Base-by-base conservation (phyloP, 2,329 filamentous ascomycete species). In the Fusarium irregulare region DNA sequence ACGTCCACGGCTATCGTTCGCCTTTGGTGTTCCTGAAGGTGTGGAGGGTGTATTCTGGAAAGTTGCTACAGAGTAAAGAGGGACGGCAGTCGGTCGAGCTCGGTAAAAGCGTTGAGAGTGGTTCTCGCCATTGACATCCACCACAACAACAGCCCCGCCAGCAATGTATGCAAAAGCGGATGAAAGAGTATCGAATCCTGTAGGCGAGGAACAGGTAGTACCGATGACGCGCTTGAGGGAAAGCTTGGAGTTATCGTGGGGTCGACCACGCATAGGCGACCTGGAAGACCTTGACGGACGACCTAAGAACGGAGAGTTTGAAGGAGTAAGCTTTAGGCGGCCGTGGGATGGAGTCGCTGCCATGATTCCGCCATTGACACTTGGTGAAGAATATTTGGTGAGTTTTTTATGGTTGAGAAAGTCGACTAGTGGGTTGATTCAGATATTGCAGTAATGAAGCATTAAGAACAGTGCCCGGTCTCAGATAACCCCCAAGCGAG, bases 91-190 rank as follows among this genome's bases (percentile, higher is more conserved):
- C 13, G 94, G 94, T 32, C 93, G 89, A 42, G 95, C 96, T 76
- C 94, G 89, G 83, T 93, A 98, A 83, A 98, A 98, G 64, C 93
- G 91, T 78, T 98, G 95, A 2, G 87, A 87, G 75, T 87, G 88
- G 53, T 83, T 80, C 76, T 92, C 85, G 54, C 89, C 88, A 69
- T 93, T 88, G 55, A 98, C 85, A 72, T 92, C 90, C 10, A 94
- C 93, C 20, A 98, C 88, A 1, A 99, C 93, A n/a, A 93, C 95
- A 45, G 95, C 93, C 12, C 94, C 96, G 58, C 96, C 96, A 11
- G 96, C 95, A 68, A 94, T 94, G 78, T 97, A 96, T 58, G 94
- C 94, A 80, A 98, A 97, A 53, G 87, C 91, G 14, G 90, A 88
- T 42, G 91, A 84, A 64, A 95, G 89, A 69, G 88, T 90, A 78